Percentiles rank a stretch among this genome's conserved stretches.
Evolutionary conservation across 2,329 filamentous ascomycete genomes (phyloP).

Genomic region (Aspergillus ochraceus): DNA sequence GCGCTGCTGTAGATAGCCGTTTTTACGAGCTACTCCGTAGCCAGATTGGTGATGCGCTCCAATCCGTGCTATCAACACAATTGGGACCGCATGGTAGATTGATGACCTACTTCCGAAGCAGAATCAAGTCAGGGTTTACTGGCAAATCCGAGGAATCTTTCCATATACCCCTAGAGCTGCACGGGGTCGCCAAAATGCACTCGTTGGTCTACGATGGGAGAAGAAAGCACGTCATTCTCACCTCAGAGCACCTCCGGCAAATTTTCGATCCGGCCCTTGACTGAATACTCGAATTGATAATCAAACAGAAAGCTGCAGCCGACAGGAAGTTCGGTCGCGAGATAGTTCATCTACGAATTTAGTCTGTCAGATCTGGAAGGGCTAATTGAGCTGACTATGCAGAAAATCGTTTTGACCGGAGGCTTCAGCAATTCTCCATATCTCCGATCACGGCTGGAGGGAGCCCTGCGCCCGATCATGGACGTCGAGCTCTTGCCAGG

Average conservation of each 20-base stretch:
- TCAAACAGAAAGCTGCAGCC: not conserved
- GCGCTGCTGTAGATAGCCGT: not conserved
- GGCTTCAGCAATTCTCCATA: not conserved
- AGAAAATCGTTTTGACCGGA: not conserved
- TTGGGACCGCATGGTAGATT: not conserved
- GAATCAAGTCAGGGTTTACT: not conserved
- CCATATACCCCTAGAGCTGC: not conserved
- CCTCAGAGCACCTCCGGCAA: not conserved
- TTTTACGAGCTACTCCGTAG: not conserved
- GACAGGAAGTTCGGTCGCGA: not conserved
- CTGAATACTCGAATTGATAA: not conserved
- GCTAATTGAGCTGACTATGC: not conserved
- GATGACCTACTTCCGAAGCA: not conserved
- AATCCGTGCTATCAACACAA: not conserved
- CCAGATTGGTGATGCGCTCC: not conserved
- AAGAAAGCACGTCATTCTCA: not conserved
- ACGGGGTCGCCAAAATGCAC: not conserved
- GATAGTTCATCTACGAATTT: no score
- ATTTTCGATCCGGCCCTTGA: not conserved
- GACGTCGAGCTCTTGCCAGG: no score
- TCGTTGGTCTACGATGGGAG: not conserved
- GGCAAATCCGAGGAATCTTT: not conserved
- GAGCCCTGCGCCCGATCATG: not conserved
- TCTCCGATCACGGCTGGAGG: not conserved
- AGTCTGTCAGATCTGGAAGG: no score